Evolutionary conservation across 768 basidiomycete species (phyloP).

Genomic region (Mycena capillaripes): DNA sequence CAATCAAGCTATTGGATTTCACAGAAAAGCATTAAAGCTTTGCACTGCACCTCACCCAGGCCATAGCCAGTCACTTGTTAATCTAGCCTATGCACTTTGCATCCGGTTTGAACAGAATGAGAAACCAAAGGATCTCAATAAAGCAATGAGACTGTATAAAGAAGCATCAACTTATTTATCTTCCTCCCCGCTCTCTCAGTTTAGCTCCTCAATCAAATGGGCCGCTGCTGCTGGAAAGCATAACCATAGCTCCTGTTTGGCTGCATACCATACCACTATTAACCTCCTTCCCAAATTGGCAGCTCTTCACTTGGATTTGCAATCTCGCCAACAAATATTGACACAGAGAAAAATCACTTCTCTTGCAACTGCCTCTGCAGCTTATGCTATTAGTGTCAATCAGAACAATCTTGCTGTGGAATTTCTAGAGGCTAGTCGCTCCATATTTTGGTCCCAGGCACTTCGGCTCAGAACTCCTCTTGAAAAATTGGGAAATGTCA

Average conservation of each 20-base stretch:
- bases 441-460: not conserved
- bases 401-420: slow-evolving; percentile 14
- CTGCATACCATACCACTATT: not conserved
- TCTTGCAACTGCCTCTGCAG: slow-evolving; percentile 6
- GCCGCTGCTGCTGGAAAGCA: not conserved
- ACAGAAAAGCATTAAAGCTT: slow-evolving; percentile 41
- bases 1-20: slow-evolving; percentile 39
- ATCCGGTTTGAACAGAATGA: slow-evolving; percentile 35
- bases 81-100: not conserved
- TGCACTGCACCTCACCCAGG: slow-evolving; percentile 36
- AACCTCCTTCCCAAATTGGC: slow-evolving; percentile 12
- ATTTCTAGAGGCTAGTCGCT: slow-evolving; percentile 17
- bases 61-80: slow-evolving; percentile 1
- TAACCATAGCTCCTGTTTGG: slow-evolving; percentile 3
- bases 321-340: not conserved
- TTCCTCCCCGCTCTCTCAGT: not conserved
- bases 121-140: slow-evolving; percentile 33
- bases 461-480: slow-evolving; percentile 12
- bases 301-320: slow-evolving; percentile 9
- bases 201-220: not conserved
- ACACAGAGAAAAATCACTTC: not conserved
- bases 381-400: not conserved
- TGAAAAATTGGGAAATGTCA: not conserved
- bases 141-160: slow-evolving; percentile 32
- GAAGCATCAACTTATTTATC: slow-evolving; percentile 8